A percentile compares a stretch with the other conserved stretches of the same genome.
Evolutionary conservation across 2,329 filamentous ascomycete genomes (phyloP).

Genomic region (Chrysoporthe deuterocubensis): DNA sequence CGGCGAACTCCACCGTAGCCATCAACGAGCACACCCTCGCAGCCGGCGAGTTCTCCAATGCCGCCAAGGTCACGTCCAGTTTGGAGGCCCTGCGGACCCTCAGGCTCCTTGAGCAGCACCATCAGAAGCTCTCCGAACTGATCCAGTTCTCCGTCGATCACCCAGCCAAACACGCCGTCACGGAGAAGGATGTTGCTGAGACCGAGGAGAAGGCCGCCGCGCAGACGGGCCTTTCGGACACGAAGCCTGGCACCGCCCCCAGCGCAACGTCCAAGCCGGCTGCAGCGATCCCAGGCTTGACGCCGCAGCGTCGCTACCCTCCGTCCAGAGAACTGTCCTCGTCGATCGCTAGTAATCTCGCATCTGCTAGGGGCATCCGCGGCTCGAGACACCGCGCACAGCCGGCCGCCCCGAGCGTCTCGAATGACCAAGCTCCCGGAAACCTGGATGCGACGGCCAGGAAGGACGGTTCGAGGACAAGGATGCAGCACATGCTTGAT

Average conservation of each 20-base stretch:
- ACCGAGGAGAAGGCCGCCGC: constrained; percentile 42
- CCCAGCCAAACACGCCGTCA: constrained; percentile 43
- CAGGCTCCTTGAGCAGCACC: constrained; percentile 83
- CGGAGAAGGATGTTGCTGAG: constrained; percentile 42
- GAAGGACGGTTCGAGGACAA: constrained; percentile 52
- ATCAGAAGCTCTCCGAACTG: constrained; percentile 80
- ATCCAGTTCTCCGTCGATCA: constrained; percentile 70
- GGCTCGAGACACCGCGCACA: constrained; percentile 60
- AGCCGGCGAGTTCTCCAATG: constrained; percentile 85
- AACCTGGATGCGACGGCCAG: constrained; percentile 64
- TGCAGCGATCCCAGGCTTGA: constrained; percentile 39
- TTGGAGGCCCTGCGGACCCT: constrained; percentile 81
- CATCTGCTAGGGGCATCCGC: constrained; percentile 80
- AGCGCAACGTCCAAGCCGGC: constrained; percentile 33
- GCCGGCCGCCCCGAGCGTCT: constrained; percentile 72
- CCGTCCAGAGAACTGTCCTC: constrained; percentile 72
- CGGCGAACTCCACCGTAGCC: constrained; percentile 76
- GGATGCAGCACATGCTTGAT: constrained; percentile 62
- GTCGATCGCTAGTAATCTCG: constrained; percentile 87
- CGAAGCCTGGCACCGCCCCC: constrained; percentile 30
- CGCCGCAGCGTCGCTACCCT: constrained; percentile 55
- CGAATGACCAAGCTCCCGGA: constrained; percentile 73
- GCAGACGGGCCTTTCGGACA: constrained; percentile 31
- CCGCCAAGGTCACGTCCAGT: constrained; percentile 71
- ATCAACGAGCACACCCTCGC: constrained; percentile 87